phyloP scores from a whole-genome alignment of 208 protist species.

The Porcisia hertigi region DNA sequence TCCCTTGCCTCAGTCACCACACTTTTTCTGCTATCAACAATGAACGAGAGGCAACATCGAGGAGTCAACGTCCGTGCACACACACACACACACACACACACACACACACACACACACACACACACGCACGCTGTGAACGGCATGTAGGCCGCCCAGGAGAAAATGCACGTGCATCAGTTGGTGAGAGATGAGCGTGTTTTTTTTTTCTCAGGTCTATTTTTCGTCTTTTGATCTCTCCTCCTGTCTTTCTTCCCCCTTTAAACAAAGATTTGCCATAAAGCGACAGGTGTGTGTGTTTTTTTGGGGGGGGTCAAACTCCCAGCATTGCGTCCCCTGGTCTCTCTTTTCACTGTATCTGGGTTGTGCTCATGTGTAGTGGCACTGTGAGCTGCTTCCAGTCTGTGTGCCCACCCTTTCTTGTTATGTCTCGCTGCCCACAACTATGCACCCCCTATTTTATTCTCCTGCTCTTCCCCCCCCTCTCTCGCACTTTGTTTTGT shows the following conservation, averaged over 20 bases:
- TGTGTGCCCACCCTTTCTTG: neutral
- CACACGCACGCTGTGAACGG: neutral
- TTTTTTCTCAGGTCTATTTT: neutral
- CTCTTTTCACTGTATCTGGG: neutral
- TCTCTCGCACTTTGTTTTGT: neutral
- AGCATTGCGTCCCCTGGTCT: conserved; percentile 15
- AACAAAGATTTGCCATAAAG: neutral
- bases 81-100: neutral
- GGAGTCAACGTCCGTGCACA: neutral
- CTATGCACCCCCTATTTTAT: neutral
- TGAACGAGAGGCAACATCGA: neutral
- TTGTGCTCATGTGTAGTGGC: neutral
- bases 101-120: neutral
- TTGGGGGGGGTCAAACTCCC: neutral
- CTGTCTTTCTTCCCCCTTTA: neutral
- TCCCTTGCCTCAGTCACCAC: neutral
- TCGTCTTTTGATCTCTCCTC: neutral
- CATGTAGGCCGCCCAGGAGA: neutral
- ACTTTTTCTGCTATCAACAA: neutral
- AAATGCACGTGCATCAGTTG: neutral
- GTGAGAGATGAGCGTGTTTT: neutral
- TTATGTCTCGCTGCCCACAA: neutral
- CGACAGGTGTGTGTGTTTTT: neutral
- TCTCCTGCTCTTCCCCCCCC: neutral
- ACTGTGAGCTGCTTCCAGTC: neutral